Percentiles rank a stretch among this genome's conserved stretches.
Conservation (phyloP, 2,329 filamentous ascomycete species). For the Aspergillus sp. region DNA sequence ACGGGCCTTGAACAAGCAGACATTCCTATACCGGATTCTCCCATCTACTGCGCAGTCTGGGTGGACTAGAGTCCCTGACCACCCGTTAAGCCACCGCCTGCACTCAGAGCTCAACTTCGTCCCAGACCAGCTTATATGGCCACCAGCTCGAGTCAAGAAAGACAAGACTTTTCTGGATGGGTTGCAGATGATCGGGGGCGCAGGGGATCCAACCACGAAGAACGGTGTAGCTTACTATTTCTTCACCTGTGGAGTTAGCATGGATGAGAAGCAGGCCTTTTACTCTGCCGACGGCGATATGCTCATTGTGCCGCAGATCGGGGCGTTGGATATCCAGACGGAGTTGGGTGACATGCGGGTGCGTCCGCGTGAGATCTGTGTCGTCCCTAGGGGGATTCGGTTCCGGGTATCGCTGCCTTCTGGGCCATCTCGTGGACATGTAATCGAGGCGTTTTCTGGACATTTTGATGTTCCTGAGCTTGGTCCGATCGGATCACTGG, state of each 20-base stretch:
- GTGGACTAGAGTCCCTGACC: conserved; percentile 2
- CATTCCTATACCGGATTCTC: conserved; percentile 6
- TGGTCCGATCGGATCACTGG: conserved; percentile 4
- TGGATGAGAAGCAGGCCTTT: conserved; percentile 5
- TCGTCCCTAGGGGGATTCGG: conserved; percentile 1
- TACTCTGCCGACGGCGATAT: conserved; percentile 7
- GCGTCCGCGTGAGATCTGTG: conserved; percentile 4
- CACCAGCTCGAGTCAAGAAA: background rate
- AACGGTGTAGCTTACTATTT: conserved; percentile 7
- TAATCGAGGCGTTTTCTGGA: conserved; percentile 6
- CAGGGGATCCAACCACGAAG: conserved; percentile 1
- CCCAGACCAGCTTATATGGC: conserved; percentile 5
- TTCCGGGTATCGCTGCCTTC: conserved; percentile 2
- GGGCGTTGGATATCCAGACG: conserved; percentile 3
- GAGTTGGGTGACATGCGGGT: conserved; percentile 4
- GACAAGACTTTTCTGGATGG: conserved; percentile 5
- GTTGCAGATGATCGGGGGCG: conserved; percentile 5
- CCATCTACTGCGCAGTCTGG: conserved; percentile 3
- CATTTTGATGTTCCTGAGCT: conserved; percentile 6
- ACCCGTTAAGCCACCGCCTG: conserved; percentile 2
- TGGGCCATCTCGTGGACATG: conserved; percentile 3
- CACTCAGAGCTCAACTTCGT: conserved; percentile 4
- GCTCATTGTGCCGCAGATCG: conserved; percentile 3
- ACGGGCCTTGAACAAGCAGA: conserved; percentile 7
- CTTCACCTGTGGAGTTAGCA: conserved; percentile 4